Evolutionary conservation across 1,139 yeast species (phyloP), one percentile per base, ranked within the genome.

Genomic region (Casaregolazyma suthepensis): DNA sequence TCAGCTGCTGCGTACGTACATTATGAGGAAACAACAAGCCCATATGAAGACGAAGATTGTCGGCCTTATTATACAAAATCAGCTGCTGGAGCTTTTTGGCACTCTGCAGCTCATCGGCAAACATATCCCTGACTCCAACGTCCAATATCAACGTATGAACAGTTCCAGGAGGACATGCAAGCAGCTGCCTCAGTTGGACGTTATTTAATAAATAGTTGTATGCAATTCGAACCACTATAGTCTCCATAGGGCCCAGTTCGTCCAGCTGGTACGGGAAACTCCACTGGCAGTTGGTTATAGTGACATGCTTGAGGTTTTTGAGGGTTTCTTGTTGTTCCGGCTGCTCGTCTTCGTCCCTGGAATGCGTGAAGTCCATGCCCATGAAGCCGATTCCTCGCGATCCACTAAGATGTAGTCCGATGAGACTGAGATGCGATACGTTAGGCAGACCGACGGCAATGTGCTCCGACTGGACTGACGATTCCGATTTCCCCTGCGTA

Each of bases 161-260:
- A 15, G 42, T 47, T 19, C 38, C 38, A 2, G 50, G 50, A 17
- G 50, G 50, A 20, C 42, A 29, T 17, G 29, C 44, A 2, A 47
- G 50, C 50, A 47, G 10, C n/a, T 47, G 45, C 22, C 50, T 47
- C 35, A 47, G 40, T 15, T 47, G 50, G 17, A 37, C 44, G 17
- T 47, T 47, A 23, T 47, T 47, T 40, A 47, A 47, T 38, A 47
- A 40, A 47, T 47, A 47, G 45, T 43, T 47, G 45, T 47, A 47
- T 38, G 50, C 50, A 22, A 47, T 47, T 20, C 50, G 50, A 22
- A 47, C 42, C 26, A 43, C 42, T 13, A 47, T 47, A 3, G 31
- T 20, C n/a, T 49, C 38, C 37, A 49, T 49, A 17, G 46, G 42
- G n/a, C 46, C 46, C 43, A 49, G 15, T 22, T 44, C 52, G 5